phyloP scores from a whole-genome alignment of 441 rosid genomes.

The Gossypium aridum region DNA sequence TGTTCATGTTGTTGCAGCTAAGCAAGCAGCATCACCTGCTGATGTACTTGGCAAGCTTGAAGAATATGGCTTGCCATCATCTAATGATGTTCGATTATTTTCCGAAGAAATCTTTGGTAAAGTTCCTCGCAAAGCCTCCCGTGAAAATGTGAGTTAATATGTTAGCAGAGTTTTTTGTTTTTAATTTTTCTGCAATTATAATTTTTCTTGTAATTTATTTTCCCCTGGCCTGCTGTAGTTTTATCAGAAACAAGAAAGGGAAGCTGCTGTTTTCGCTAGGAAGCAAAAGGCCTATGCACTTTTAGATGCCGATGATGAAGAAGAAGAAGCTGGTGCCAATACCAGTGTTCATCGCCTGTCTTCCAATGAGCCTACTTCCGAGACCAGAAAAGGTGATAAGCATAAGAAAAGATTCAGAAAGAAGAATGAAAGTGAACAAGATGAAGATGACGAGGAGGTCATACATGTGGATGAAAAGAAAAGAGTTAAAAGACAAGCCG shows the following conservation, averaged over 20 bases:
- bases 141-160: slow-evolving; percentile 55
- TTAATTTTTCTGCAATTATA: not conserved
- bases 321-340: slow-evolving; percentile 21
- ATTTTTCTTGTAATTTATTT: not conserved
- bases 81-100: slow-evolving; percentile 57
- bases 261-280: slow-evolving; percentile 71
- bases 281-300: slow-evolving; percentile 63
- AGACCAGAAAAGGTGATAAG: slow-evolving; percentile 37
- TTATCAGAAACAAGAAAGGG: slow-evolving; percentile 79
- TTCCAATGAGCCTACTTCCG: slow-evolving; percentile 24
- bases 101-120: slow-evolving; percentile 62
- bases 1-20: slow-evolving; percentile 43
- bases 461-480: slow-evolving; percentile 38
- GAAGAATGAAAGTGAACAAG: slow-evolving; percentile 62
- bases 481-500: slow-evolving; percentile 48
- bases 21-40: slow-evolving; percentile 57
- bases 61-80: slow-evolving; percentile 56
- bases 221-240: slow-evolving; percentile 29
- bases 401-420: slow-evolving; percentile 74
- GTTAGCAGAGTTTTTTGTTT: not conserved
- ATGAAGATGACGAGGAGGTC: slow-evolving; percentile 63
- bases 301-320: slow-evolving; percentile 66
- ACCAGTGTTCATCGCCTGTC: slow-evolving; percentile 26
- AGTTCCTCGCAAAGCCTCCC: slow-evolving; percentile 56
- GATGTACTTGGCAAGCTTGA: slow-evolving; percentile 47